Base-by-base conservation (phyloP, 129 eudicot species). In the Saussurea involucrata region DNA sequence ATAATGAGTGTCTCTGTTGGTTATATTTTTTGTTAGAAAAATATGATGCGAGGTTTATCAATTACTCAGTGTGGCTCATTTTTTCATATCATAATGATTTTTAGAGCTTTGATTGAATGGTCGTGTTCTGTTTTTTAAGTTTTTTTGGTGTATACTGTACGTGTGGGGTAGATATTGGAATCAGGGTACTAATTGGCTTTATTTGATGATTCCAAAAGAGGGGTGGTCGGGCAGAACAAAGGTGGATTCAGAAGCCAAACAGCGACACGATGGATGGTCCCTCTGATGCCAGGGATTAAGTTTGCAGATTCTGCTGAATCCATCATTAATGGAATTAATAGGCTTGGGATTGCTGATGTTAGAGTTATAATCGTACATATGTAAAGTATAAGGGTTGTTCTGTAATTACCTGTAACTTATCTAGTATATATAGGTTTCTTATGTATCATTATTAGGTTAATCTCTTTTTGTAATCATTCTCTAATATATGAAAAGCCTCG, bases 211-310 rank as follows among this genome's bases (percentile, higher is more conserved):
- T 37, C 34, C 76, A 93, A 97, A 77, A 85, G 66, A 79, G 55
- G 29, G 81, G 87, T 74, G 85, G 71, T 66, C 57, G 44, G 17
- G 57, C 68, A 77, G 90, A 80, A 36, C 83, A 88, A 55, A 81
- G 53, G 63, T 91, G 96, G 96, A 72, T 71, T 57, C 87, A 86
- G 87, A 91, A 74, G 80, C 71, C 90, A 61, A 72, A 33, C 61
- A 11, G 73, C 8, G 21, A 55, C 25, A 72, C 49, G 80, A 36
- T 66, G 28, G 78, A 80, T 64, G 68, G 68, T 27, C 69, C 81
- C 1, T 78, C 85, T 55, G 76, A 85, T 25, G 75, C 27, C 27
- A 5, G 90, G 58, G 64, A 79, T 68, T 58, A 63, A 32, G 32
- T 82, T 87, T 40, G 69, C 80, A 61, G 58, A 65, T 55, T 70